Base-by-base conservation (phyloP, 1,139 yeast genomes). In the Hansenula sp. region DNA sequence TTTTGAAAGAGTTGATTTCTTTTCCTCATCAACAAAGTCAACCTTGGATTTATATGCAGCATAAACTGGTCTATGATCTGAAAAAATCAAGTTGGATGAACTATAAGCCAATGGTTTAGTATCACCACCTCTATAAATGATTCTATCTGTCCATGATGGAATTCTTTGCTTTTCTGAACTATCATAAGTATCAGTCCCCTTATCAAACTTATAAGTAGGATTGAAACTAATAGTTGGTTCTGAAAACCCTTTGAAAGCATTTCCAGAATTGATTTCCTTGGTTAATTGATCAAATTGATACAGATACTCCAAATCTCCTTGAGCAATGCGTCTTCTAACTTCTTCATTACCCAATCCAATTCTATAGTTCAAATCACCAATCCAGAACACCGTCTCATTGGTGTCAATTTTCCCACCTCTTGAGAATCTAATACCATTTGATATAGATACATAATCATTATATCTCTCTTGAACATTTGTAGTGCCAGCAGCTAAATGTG, bases 81-180 rank as follows among this genome's bases (percentile, higher is more conserved):
- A 88, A 31, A 80, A 68, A 31, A 65, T 62, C n/a, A 87, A 64
- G 62, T 73, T 72, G 2, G 76, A 73, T 21, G 79, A 72, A 43
- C 77, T 73, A 55, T 85, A 85, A 38, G 77, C 77, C 45, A 79
- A 56, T 38, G 83, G 87, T 29, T 64, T 60, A 22, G 83, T 55
- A 6, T 62, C 60, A n/a, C 66, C 65, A 29, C 85, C 82, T 34
- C 75, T 70, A 56, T 73, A 85, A 40, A 89, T 71, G 34, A 88
- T 79, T 59, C 97, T 71, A 61, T 92, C 98, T 9, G 97, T 90
- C 98, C 98, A 92, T 0, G 97, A 92, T 1, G 98, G 98, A 1
- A 88, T 79, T 51, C 98, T 75, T 53, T 84, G 92, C 61, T 92
- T 92, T 56, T 90, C 97, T 34, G 95, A 83, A 3, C 90, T 72